Conservation (phyloP, 257 asterid species). For the Solanum rostratum region DNA sequence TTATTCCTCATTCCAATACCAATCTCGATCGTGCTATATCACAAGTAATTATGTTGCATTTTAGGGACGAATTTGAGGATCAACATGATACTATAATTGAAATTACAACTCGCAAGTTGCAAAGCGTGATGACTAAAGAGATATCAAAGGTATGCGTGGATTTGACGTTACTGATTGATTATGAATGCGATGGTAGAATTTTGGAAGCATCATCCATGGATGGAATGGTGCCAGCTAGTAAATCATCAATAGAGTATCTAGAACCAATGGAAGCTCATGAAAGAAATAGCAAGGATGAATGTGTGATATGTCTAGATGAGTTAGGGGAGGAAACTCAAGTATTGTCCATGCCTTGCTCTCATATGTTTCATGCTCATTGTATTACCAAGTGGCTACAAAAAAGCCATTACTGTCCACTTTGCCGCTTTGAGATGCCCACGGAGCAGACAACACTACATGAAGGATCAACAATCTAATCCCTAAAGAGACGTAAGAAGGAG, state of each 20-base stretch:
- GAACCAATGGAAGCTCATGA: neutral
- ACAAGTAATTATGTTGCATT: neutral
- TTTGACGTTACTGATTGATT: neutral
- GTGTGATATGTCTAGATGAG: neutral
- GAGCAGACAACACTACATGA: neutral
- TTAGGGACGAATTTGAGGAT: neutral
- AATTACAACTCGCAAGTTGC: neutral
- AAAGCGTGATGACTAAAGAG: neutral
- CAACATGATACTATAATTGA: neutral
- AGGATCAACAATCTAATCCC: neutral
- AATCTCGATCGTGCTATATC: neutral
- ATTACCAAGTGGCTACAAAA: neutral
- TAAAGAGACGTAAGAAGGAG: no score
- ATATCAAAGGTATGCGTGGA: neutral
- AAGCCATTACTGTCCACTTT: constrained; percentile 8
- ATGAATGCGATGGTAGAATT: neutral
- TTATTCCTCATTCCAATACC: neutral
- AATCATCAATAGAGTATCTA: neutral
- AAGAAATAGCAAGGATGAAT: neutral
- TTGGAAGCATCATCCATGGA: neutral
- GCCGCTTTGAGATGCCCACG: neutral
- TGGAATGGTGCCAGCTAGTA: neutral
- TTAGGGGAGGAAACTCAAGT: neutral
- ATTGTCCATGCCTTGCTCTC: no score
- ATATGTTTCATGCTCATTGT: constrained; percentile 8